Evolutionary conservation across 2,329 filamentous ascomycete species (phyloP).

Genomic region (Trichoderma semiorbis): DNA sequence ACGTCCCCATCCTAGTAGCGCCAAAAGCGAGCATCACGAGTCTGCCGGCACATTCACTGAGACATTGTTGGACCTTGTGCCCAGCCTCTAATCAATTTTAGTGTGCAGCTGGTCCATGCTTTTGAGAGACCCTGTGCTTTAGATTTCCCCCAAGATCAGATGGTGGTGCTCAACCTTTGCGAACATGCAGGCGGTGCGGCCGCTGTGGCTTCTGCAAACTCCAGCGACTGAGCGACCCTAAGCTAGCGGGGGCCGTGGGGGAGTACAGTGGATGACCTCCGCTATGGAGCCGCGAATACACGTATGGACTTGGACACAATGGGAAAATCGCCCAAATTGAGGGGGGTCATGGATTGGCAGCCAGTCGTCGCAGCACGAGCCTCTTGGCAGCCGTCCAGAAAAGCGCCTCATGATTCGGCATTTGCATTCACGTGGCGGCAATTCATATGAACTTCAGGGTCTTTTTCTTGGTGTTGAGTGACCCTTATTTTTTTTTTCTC

Average conservation of each 20-base stretch:
- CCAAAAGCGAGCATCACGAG: constrained; percentile 4
- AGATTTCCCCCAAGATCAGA: neutral
- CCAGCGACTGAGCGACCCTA: neutral
- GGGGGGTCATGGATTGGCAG: neutral
- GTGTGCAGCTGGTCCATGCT: neutral
- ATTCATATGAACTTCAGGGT: neutral
- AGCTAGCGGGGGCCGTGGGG: neutral
- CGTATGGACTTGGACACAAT: neutral
- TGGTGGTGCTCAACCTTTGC: neutral
- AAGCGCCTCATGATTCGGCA: constrained; percentile 5
- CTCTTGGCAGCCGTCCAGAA: neutral
- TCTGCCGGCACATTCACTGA: neutral
- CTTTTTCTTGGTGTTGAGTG: neutral
- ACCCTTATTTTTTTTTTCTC: neutral
- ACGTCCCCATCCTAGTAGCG: neutral
- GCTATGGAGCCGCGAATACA: neutral
- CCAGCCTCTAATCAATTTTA: neutral
- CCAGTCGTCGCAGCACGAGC: constrained; percentile 5
- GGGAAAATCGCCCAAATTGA: neutral
- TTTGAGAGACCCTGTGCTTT: neutral
- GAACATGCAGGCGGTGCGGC: neutral
- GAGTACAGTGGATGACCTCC: neutral
- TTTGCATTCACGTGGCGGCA: constrained; percentile 1
- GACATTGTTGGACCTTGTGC: neutral
- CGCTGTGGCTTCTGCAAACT: neutral